Evolutionary conservation across 371 early-diverging fungal genomes (phyloP), one percentile per base, ranked within the genome.

Genomic region (Smittium mucronatum): DNA sequence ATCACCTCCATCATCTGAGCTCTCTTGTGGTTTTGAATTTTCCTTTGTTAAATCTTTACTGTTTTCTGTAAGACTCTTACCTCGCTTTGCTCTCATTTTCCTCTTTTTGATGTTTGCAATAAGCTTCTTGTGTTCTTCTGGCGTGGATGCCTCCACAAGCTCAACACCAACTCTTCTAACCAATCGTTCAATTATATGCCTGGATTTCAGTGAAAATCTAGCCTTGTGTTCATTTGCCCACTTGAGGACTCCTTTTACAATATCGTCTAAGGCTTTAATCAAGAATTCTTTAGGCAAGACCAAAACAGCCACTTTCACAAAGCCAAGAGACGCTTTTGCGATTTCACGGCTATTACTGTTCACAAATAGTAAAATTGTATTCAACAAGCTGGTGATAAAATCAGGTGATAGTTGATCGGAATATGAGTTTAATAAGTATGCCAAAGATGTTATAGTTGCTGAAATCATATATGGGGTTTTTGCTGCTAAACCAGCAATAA

Each of bases 401-500:
- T 69, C 58, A 35, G 69, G 8, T 28, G 68, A 36, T 31, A 75
- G 69, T 78, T 75, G 76, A 78, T 80, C 82, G 68, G 85, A 83
- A 84, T 95, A 97, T 78, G 95, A 94, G 68, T 92, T 96, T 70
- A 97, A 78, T 47, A 93, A 79, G 28, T 96, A 84, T 8, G 92
- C 88, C 36, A 97, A 75, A 1, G 89, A 83, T 0, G 89, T 84
- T 31, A 96, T 88, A 1, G 95, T 86, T 0, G 98, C 97, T 70
- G 89, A 86, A 61, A 94, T 91, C 95, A 98, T 95, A 71, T 89
- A 87, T 1, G 94, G 86, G 1, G 95, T 91, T 29, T 86, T 83
- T 36, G 92, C 96, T 0, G 92, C 95, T 72, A 98, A 82, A 80
- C 97, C 98, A 47, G 98, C 97, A 0, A 87, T 82, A 1, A 93